Conservation (phyloP, 176 grass and related monocot genomes). For the Zea mays region DNA sequence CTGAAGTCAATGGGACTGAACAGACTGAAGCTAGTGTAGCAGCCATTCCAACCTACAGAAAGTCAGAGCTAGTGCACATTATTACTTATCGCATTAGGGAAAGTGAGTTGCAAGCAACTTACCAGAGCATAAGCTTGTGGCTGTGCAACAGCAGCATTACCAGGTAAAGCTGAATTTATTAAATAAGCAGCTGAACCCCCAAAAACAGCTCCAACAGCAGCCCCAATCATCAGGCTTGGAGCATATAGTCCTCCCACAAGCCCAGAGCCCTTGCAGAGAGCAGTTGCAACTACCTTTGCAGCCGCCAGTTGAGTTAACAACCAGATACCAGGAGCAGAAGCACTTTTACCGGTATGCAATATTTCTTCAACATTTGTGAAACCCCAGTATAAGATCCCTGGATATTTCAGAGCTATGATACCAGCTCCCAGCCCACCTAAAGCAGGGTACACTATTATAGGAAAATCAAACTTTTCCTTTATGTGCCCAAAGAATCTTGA, state of each 20-base stretch:
- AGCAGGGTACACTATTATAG: slow-evolving; percentile 78
- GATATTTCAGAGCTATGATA: slow-evolving; percentile 94
- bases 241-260: slow-evolving; percentile 95
- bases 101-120: slow-evolving; percentile 29
- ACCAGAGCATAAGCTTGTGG: slow-evolving; percentile 97
- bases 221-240: slow-evolving; percentile 95
- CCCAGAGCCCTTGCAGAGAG: slow-evolving; percentile 95
- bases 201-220: slow-evolving; percentile 96
- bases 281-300: slow-evolving; percentile 90
- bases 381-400: slow-evolving; percentile 94
- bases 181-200: slow-evolving; percentile 83
- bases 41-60: slow-evolving; percentile 91
- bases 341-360: slow-evolving; percentile 87
- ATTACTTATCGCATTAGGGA: slow-evolving; percentile 21
- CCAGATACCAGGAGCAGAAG: slow-evolving; percentile 95
- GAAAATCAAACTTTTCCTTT: slow-evolving; percentile 72
- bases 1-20: slow-evolving; percentile 83
- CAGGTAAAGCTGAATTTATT: slow-evolving; percentile 92
- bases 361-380: slow-evolving; percentile 99
- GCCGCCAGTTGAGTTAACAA: slow-evolving; percentile 85
- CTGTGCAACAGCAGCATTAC: slow-evolving; percentile 91
- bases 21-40: slow-evolving; percentile 90
- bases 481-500: slow-evolving; percentile 66
- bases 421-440: slow-evolving; percentile 92
- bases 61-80: slow-evolving; percentile 27